phyloP scores from a whole-genome alignment of 768 basidiomycete genomes.

The Tylopilus cervinicoccineus region DNA sequence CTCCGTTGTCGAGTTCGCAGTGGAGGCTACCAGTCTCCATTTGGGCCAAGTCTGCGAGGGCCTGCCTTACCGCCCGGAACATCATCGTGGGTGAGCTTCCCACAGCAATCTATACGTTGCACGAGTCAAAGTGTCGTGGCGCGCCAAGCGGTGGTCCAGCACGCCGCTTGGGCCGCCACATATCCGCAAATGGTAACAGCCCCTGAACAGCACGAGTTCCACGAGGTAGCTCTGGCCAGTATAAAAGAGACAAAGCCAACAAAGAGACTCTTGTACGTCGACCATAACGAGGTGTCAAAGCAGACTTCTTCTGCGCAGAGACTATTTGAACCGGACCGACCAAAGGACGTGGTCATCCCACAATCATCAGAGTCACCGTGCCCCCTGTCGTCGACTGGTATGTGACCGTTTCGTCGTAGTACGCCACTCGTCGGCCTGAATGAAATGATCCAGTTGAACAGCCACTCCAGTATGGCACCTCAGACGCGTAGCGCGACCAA shows the following conservation, averaged over 20 bases:
- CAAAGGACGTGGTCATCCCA: background rate
- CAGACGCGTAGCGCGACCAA: slow-evolving; percentile 21
- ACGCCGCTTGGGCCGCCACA: slow-evolving; percentile 11
- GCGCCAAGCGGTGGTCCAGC: slow-evolving; percentile 13
- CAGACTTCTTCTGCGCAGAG: background rate
- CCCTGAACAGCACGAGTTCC: slow-evolving; percentile 20
- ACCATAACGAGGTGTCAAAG: slow-evolving; percentile 17
- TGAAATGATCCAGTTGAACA: background rate
- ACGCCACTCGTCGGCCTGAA: background rate
- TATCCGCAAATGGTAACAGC: slow-evolving; percentile 20
- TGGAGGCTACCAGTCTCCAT: background rate
- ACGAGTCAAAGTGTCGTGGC: slow-evolving; percentile 21
- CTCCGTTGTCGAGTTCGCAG: background rate
- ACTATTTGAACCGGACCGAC: slow-evolving; percentile 23
- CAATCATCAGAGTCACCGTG: background rate
- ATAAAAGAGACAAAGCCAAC: slow-evolving; percentile 25
- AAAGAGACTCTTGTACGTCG: slow-evolving; percentile 8
- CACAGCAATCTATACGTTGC: background rate
- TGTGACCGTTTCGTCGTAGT: background rate
- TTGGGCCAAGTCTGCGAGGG: background rate
- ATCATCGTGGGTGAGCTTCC: slow-evolving; percentile 1
- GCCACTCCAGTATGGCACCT: slow-evolving; percentile 21
- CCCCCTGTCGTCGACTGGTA: background rate
- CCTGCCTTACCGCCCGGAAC: background rate
- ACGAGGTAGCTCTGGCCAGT: slow-evolving; percentile 4